Evolutionary conservation across 176 grass and related monocot species (phyloP).

Genomic region (Oryza meyeriana): DNA sequence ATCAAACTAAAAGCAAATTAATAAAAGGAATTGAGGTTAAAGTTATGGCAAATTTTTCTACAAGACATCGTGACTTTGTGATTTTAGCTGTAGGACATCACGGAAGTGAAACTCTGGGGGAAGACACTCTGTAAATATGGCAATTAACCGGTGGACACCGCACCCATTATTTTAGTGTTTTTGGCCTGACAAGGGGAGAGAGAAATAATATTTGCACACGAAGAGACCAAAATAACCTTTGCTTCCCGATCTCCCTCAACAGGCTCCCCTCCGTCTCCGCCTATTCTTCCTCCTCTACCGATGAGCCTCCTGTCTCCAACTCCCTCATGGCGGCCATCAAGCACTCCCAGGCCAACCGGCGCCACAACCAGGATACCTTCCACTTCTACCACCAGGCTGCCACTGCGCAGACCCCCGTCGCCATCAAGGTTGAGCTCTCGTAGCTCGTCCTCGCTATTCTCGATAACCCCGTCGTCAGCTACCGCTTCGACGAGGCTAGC

Average conservation of each 20-base stretch:
- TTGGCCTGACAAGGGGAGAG: too few species aligned
- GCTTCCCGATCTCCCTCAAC: slow-evolving; percentile 62
- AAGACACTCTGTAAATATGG: too few species aligned
- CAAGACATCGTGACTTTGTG: too few species aligned
- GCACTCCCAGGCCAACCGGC: slow-evolving; percentile 81
- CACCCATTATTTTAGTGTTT: too few species aligned
- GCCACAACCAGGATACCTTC: slow-evolving; percentile 67
- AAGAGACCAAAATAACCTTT: too few species aligned
- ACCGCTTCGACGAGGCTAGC: slow-evolving; percentile 73
- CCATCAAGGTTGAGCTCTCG: slow-evolving; percentile 79
- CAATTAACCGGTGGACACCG: too few species aligned
- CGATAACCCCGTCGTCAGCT: slow-evolving; percentile 88
- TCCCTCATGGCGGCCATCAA: slow-evolving; percentile 92
- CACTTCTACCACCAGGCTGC: slow-evolving; percentile 68
- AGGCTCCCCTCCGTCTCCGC: slow-evolving; percentile 47
- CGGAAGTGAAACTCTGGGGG: too few species aligned
- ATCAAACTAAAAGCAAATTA: too few species aligned
- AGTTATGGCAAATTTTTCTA: too few species aligned
- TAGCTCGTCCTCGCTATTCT: slow-evolving; percentile 78
- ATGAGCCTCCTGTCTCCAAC: slow-evolving; percentile 72
- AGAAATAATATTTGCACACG: too few species aligned
- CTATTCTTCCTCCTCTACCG: neutral
- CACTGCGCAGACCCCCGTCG: slow-evolving; percentile 30
- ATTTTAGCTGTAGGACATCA: too few species aligned
- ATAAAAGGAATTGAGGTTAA: too few species aligned